Conservation (phyloP, 805 yeast genomes). For the Pichia thaimueangensis region DNA sequence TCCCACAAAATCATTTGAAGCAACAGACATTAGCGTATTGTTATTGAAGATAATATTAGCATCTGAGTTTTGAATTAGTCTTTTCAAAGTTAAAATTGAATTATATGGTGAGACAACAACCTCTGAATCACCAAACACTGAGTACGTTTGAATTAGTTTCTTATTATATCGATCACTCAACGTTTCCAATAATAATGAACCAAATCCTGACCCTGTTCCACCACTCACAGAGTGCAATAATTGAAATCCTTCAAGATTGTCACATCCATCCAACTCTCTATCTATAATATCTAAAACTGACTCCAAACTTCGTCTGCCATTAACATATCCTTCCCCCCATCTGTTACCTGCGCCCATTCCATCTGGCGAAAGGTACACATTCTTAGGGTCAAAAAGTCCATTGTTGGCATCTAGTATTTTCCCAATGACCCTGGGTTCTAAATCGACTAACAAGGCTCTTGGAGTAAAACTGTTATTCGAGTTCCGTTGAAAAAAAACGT, state of each 20-base stretch:
- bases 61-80: slow-evolving; percentile 81
- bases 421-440: slow-evolving; percentile 84
- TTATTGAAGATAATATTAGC: slow-evolving; percentile 81
- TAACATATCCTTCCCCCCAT: slow-evolving; percentile 86
- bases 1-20: slow-evolving; percentile 52
- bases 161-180: slow-evolving; percentile 77
- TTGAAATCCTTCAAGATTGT: slow-evolving; percentile 85
- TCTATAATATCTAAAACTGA: slow-evolving; percentile 78
- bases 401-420: slow-evolving; percentile 34
- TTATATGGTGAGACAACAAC: slow-evolving; percentile 99
- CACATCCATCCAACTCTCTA: slow-evolving; percentile 85
- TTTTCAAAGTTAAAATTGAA: slow-evolving; percentile 70
- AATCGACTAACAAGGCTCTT: slow-evolving; percentile 74
- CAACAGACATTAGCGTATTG: slow-evolving; percentile 70
- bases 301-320: slow-evolving; percentile 64
- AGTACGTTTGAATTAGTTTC: slow-evolving; percentile 76
- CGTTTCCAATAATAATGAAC: slow-evolving; percentile 57
- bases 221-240: slow-evolving; percentile 94
- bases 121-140: slow-evolving; percentile 84
- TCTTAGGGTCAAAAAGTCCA: slow-evolving; percentile 74
- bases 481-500: slow-evolving; percentile 71
- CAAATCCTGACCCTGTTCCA: slow-evolving; percentile 97
- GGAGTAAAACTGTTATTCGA: slow-evolving; percentile 77
- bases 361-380: slow-evolving; percentile 66
- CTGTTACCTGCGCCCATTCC: slow-evolving; percentile 96